phyloP scores from a whole-genome alignment of 2,329 filamentous ascomycete species.

The Claviceps cyperi region DNA sequence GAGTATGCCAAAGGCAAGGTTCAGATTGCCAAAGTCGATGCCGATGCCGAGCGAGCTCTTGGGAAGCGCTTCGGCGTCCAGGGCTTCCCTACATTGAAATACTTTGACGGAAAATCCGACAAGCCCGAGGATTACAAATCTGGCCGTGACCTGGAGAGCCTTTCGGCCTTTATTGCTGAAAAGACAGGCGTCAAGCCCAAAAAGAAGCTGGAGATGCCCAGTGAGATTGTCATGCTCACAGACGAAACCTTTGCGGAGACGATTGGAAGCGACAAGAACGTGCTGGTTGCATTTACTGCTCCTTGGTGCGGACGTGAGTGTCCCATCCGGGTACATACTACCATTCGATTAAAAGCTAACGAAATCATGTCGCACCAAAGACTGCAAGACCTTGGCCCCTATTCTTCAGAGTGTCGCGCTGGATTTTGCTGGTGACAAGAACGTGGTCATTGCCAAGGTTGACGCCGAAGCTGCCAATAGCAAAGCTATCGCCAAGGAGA shows the following conservation, averaged over 20 bases:
- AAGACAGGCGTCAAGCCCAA: constrained; percentile 77
- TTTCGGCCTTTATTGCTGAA: constrained; percentile 66
- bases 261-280: constrained; percentile 75
- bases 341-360: not conserved
- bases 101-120: constrained; percentile 89
- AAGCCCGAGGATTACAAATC: constrained; percentile 74
- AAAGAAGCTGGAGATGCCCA: constrained; percentile 59
- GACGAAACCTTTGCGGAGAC: constrained; percentile 64
- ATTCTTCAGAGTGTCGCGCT: constrained; percentile 76
- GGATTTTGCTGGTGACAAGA: constrained; percentile 64
- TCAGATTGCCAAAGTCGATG: constrained; percentile 89
- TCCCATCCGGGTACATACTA: not conserved
- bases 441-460: constrained; percentile 83
- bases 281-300: constrained; percentile 91
- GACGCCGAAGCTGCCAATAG: constrained; percentile 81
- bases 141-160: constrained; percentile 74
- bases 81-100: constrained; percentile 95
- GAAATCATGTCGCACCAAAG: constrained; percentile 28
- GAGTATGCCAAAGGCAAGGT: constrained; percentile 58
- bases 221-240: constrained; percentile 64
- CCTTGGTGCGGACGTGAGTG: constrained; percentile 95
- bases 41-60: constrained; percentile 71
- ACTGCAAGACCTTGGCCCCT: constrained; percentile 92
- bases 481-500: constrained; percentile 61
- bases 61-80: constrained; percentile 79